Evolutionary conservation across 768 basidiomycete species (phyloP).

Genomic region (Astraeus odoratus): DNA sequence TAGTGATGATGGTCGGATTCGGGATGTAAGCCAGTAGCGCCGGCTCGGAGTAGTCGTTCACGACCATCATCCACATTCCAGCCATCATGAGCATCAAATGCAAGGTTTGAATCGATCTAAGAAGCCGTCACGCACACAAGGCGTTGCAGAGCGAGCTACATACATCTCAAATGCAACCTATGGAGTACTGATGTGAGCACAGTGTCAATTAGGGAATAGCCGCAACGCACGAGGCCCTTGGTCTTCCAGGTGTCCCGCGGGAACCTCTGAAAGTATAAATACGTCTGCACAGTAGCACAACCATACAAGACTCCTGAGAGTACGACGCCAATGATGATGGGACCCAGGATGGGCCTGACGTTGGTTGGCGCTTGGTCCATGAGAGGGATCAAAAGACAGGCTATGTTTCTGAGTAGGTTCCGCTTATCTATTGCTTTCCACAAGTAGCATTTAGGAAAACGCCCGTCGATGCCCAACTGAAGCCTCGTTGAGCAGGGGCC

Average conservation of each 20-base stretch:
- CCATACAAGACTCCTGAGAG: conserved; percentile 20
- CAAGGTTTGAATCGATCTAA: background rate
- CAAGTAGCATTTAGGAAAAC: background rate
- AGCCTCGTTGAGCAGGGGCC: background rate
- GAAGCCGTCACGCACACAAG: background rate
- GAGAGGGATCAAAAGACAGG: background rate
- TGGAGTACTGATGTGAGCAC: background rate
- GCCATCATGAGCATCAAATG: background rate
- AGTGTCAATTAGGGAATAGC: background rate
- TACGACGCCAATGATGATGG: conserved; percentile 19
- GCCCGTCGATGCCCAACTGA: background rate
- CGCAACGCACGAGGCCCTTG: conserved; percentile 13
- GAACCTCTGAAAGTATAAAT: conserved; percentile 14
- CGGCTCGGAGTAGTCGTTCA: background rate
- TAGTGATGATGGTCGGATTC: background rate
- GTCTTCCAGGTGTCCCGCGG: conserved; percentile 13
- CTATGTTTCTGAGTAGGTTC: background rate
- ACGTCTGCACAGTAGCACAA: conserved; percentile 16
- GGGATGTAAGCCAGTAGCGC: background rate
- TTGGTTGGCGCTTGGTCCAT: background rate
- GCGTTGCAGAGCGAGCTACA: background rate
- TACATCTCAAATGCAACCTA: conserved; percentile 1
- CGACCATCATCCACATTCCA: background rate
- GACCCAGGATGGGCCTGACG: conserved; percentile 9
- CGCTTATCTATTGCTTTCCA: background rate